Evolutionary conservation across 2,329 filamentous ascomycete genomes (phyloP).

Genomic region (Cladosporium sp.): DNA sequence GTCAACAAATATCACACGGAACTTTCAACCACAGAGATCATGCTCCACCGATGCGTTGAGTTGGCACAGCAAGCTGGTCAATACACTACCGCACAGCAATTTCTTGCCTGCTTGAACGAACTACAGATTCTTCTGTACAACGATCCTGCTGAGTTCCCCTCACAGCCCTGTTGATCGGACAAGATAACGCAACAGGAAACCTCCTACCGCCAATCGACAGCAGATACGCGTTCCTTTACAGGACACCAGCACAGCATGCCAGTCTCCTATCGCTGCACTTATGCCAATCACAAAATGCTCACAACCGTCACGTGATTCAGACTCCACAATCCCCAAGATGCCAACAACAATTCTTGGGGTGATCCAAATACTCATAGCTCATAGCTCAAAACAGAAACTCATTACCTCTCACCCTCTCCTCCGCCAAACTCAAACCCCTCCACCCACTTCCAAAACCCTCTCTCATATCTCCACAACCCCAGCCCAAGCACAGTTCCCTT

Average conservation of each 20-base stretch:
- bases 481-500: conserved; percentile 36
- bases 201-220: too few species aligned
- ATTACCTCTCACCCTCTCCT: neutral
- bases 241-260: too few species aligned
- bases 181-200: too few species aligned
- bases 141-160: neutral
- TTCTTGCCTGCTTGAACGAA: neutral
- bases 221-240: too few species aligned
- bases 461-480: conserved; percentile 40
- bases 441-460: conserved; percentile 38
- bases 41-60: neutral
- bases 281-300: too few species aligned
- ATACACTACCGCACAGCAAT: neutral
- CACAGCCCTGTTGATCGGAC: neutral
- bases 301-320: too few species aligned
- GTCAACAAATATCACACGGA: neutral
- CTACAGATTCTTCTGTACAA: neutral
- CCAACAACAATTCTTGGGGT: neutral
- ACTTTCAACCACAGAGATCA: neutral
- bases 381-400: neutral
- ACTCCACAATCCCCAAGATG: neutral
- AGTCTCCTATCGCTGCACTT: too few species aligned
- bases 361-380: too few species aligned
- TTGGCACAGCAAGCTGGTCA: neutral
- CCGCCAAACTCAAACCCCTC: conserved; percentile 33